Evolutionary conservation across 2,329 filamentous ascomycete genomes (phyloP), one percentile per base, ranked within the genome.

Genomic region (Epichloe coenophiala): DNA sequence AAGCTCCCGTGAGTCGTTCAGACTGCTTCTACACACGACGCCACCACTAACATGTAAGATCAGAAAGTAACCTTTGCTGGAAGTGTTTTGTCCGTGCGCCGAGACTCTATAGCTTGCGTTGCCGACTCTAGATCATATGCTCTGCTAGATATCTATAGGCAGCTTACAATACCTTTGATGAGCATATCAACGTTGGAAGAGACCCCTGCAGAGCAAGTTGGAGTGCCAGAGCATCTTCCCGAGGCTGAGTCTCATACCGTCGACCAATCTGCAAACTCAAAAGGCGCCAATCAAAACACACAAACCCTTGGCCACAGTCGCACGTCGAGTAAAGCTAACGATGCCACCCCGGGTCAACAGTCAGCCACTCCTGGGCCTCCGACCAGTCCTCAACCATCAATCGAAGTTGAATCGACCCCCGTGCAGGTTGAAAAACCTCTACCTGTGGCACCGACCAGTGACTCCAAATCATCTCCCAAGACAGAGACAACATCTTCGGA

Each of bases 91-190:
- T 85, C 88, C 7, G 77, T 88, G 21, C 81, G 93, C 37, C 78
- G 91, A 60, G 87, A 88, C 54, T 84, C 86, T 13, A 89, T 95
- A 64, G 91, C 90, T 17, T 98, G 93, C 62, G 90, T 95, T 17
- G 93, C 93, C 19, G 89, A 97, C 65, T 75, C 82, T n/a, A 81
- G 82, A 52, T 84, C 84, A 38, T 98, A 98, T 69, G 84, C 90
- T 37, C 74, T 98, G 27, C 72, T 98, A 27, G 91, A 98, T 63
- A 83, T 98, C 8, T 87, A 95, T 56, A 86, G 91, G 47, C 86
- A 95, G 63, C 81, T 95, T 54, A 96, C 96, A 68, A 96, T 96
- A 53, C 88, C 90, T 1, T 71, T 98, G 5, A 97, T 96, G 69
- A 87, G 86, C 15, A 96, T 98, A 47, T 95, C 90, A 0, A 94